These are phyloP conservation scores for Aspergillus vadensis DNA, from an alignment of 2,329 filamentous ascomycete species.

Conservation along the genomic window DNA sequence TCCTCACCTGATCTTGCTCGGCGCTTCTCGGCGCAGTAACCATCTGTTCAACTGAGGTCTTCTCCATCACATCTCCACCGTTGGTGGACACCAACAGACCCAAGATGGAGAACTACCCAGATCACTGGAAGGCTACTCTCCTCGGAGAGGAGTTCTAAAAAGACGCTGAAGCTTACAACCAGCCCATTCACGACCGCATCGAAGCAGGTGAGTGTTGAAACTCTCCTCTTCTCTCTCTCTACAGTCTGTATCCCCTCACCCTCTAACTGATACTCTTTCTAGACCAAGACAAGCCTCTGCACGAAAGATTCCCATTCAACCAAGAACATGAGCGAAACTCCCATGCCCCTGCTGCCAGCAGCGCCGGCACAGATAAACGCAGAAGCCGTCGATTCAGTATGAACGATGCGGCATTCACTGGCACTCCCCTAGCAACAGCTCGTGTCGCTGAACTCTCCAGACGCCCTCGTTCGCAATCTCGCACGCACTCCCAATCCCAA, in stretches of 20 bases:
- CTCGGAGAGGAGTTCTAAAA: slow-evolving; percentile 34
- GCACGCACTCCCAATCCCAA: slow-evolving; percentile 16
- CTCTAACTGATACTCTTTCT: neutral
- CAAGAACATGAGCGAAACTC: slow-evolving; percentile 16
- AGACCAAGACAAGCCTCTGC: slow-evolving; percentile 22
- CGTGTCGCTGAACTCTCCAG: slow-evolving; percentile 12
- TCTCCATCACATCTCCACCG: neutral
- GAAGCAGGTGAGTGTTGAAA: slow-evolving; percentile 18
- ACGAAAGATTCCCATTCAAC: slow-evolving; percentile 30
- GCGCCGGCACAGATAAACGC: neutral
- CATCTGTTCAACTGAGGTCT: neutral
- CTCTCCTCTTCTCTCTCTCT: no score
- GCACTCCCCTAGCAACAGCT: neutral
- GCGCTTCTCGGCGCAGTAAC: neutral
- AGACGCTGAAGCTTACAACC: slow-evolving; percentile 26
- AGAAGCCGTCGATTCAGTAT: slow-evolving; percentile 31
- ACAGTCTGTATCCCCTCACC: no score
- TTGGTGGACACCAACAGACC: slow-evolving; percentile 1
- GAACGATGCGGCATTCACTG: slow-evolving; percentile 21
- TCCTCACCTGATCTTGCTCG: neutral
- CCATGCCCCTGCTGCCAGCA: slow-evolving; percentile 1
- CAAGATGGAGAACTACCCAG: slow-evolving; percentile 24
- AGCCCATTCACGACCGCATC: slow-evolving; percentile 19
- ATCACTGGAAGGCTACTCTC: slow-evolving; percentile 30
- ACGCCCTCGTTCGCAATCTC: slow-evolving; percentile 14